phyloP scores from a whole-genome alignment of 345 rosid species.

The Acer saccharum region DNA sequence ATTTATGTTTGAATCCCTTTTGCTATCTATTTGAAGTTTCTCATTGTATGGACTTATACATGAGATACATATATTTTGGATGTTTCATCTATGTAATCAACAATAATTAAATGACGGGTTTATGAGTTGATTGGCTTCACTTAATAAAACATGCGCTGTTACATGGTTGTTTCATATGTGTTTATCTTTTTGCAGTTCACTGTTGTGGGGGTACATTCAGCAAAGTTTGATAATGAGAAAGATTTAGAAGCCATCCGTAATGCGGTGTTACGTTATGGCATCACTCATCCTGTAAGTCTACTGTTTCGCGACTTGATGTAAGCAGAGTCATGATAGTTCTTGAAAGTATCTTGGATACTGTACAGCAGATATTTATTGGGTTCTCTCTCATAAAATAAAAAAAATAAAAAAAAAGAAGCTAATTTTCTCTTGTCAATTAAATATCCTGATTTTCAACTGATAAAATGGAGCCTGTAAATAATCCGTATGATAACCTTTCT shows the following conservation, averaged over 20 bases:
- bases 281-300: conserved; percentile 77
- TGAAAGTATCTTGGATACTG: conserved; percentile 2
- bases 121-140: background rate
- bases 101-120: background rate
- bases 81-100: background rate
- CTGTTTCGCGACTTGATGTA: conserved; percentile 2
- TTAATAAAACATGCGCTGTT: background rate
- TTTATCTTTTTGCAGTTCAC: conserved; percentile 55
- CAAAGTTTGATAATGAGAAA: conserved; percentile 96
- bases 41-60: background rate
- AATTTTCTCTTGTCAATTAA: background rate
- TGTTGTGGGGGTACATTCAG: conserved; percentile 97
- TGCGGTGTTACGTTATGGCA: conserved; percentile 84
- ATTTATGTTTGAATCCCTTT: conserved; percentile 12
- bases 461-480: too few species aligned
- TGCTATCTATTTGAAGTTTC: background rate
- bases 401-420: too few species aligned
- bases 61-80: background rate
- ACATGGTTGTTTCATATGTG: conserved; percentile 1
- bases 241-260: conserved; percentile 92
- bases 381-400: background rate
- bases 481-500: background rate
- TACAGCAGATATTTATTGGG: conserved; percentile 2
- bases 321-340: conserved; percentile 15
- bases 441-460: too few species aligned